Evolutionary conservation across 768 basidiomycete genomes (phyloP), one percentile per base, ranked within the genome.

Genomic region (Lactarius quietus): DNA sequence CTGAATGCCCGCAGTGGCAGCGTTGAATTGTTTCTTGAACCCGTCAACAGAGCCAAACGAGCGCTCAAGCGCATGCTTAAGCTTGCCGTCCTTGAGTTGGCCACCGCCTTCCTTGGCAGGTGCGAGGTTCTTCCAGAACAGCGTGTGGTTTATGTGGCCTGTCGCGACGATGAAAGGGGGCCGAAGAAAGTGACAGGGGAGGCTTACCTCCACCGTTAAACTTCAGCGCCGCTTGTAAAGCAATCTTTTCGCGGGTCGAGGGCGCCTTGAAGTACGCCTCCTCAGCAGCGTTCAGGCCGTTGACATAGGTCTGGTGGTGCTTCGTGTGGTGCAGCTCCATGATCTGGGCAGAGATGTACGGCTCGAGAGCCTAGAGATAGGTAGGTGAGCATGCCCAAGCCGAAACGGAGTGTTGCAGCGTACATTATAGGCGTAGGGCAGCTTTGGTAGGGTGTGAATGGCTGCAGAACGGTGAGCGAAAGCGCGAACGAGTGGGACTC

Each of bases 51-150:
- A 89, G 15, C 95, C 95, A 73, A 98, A 99, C 71, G 91, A 89
- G 52, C 83, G 79, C 69, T 87, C 81, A 69, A 96, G 81, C 10
- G 90, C 90, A 52, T 84, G 78, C 76, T 92, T 90, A 61, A 98
- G 81, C 12, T 86, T 80, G 5, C 90, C 91, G 31, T 81, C 80
- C 6, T 73, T 73, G 39, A 93, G 79, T 71, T 84, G 80, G 10
- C 91, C 91, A 45, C 90, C 91, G 10, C 82, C 84, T 48, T 75
- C 75, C 57, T 77, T 77, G 28, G 78, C 76, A 3, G 97, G 97
- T 0, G 94, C 90, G 69, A 99, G 85, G 78, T 96, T 98, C 78
- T 89, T 92, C 97, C 97, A 99, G 83, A 99, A 99, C 38, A 98
- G 81, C 17, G 94, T 86, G 77, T 96, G 95, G 77, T 97, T 97